Conservation (phyloP, 1,139 yeast species). For the Kurtzmaniella quercitrusa region DNA sequence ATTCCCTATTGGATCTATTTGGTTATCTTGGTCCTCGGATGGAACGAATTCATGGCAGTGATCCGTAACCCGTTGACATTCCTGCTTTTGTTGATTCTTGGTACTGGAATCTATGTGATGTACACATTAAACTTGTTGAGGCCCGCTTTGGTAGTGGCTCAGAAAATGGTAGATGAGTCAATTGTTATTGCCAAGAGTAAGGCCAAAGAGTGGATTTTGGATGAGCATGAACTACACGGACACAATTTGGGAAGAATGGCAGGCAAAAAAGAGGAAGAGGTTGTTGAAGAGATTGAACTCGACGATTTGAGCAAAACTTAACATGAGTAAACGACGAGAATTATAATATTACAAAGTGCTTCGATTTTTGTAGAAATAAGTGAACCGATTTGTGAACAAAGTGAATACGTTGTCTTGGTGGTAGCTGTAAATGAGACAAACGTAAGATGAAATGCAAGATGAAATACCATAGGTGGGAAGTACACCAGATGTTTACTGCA, state of each 20-base stretch:
- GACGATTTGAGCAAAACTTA: slow-evolving; percentile 9
- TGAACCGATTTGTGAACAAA: no score
- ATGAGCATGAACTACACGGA: slow-evolving; percentile 25
- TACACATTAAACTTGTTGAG: slow-evolving; percentile 71
- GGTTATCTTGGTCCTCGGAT: slow-evolving; percentile 72
- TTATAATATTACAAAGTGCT: neutral
- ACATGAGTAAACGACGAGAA: neutral
- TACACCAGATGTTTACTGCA: no score
- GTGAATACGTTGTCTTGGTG: no score
- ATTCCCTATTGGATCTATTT: slow-evolving; percentile 82
- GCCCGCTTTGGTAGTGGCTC: slow-evolving; percentile 62
- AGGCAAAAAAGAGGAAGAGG: slow-evolving; percentile 3
- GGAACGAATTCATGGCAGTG: slow-evolving; percentile 93
- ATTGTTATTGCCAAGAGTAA: slow-evolving; percentile 54
- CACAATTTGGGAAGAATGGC: slow-evolving; percentile 20
- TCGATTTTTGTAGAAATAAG: neutral
- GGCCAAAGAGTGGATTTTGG: slow-evolving; percentile 46
- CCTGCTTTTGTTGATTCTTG: slow-evolving; percentile 50
- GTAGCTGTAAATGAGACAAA: no score
- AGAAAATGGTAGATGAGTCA: slow-evolving; percentile 56
- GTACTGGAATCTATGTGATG: slow-evolving; percentile 63
- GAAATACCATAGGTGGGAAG: no score
- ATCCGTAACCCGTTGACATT: slow-evolving; percentile 79
- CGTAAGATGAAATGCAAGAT: no score
- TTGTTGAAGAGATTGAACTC: slow-evolving; percentile 13